Evolutionary conservation across 306 rosid genomes (phyloP), one percentile per base, ranked within the genome.

Genomic region (Neltuma alba): DNA sequence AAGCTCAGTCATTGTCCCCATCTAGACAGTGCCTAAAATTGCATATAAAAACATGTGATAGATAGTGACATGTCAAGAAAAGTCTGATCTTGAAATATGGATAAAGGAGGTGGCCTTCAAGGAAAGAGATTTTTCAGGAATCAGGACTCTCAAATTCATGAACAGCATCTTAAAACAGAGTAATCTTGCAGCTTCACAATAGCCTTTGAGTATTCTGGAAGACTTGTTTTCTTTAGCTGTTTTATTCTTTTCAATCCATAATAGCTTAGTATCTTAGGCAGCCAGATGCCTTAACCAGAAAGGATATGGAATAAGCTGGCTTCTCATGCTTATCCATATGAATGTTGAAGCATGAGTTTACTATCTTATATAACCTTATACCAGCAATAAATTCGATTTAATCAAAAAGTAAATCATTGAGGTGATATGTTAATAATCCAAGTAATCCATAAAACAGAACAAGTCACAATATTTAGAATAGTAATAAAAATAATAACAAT

Each of bases 1-100:
- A 76, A 57, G 67, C 85, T 30, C 38, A 71, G 81, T 86, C 88
- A 68, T 75, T 87, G 74, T 83, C 86, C 70, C 48, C 72, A 90
- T 85, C 84, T 80, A 57, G 38, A 25, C n/a, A 15, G 63, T 52
- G 34, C 33, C 48, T 16, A 18, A n/a, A 57, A 67, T 36, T 34
- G 55, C 70, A 30, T 71, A 25, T 20, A 20, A 58, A 37, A n/a
- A 27, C 25, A 38, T 12, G 73, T 36, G 61, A 33, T 84, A 55
- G 54, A 77, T 37, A 58, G 7, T 55, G 77, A 31, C 62, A 58
- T 25, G 37, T 71, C 71, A 14, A 31, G 28, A 44, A 54, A 70
- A 25, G 60, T 83, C 13, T 31, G 30, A 13, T 34, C 47, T 41
- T 30, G 9, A 75, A 37, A 30, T 47, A 47, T 13, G n/a, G 27